Evolutionary conservation across 2,329 filamentous ascomycete genomes (phyloP).

Genomic region (Aureobasidium pullulans): DNA sequence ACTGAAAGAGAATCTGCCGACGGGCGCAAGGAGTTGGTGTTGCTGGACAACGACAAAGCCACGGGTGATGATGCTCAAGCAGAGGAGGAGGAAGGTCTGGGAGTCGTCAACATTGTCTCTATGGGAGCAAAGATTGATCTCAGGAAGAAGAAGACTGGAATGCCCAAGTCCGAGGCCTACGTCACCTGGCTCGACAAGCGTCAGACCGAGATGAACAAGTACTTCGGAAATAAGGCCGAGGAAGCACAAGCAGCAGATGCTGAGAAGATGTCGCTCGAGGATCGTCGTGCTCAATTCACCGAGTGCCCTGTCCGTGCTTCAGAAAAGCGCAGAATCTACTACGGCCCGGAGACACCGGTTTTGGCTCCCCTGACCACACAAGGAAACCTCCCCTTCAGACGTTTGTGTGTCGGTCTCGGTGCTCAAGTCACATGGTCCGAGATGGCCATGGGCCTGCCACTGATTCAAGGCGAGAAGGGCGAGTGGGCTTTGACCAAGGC

Average conservation of each 20-base stretch:
- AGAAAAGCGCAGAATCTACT: constrained; percentile 90
- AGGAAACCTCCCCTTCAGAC: constrained; percentile 89
- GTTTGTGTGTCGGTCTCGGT: constrained; percentile 81
- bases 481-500: constrained; percentile 96
- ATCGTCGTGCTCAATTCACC: constrained; percentile 71
- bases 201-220: constrained; percentile 26
- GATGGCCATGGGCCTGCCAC: constrained; percentile 88
- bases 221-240: constrained; percentile 19
- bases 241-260: constrained; percentile 30
- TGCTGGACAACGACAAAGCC: constrained; percentile 51
- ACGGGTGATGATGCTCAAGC: constrained; percentile 19
- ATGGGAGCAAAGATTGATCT: constrained; percentile 66
- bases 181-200: constrained; percentile 70
- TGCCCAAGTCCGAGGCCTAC: constrained; percentile 68
- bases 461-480: constrained; percentile 80
- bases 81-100: constrained; percentile 42
- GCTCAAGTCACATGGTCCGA: constrained; percentile 94
- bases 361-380: constrained; percentile 95
- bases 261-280: constrained; percentile 41
- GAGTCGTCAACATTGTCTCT: constrained; percentile 68
- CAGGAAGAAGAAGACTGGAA: constrained; percentile 61
- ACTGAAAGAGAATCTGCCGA: constrained; percentile 70
- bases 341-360: constrained; percentile 84
- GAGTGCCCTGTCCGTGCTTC: constrained; percentile 84
- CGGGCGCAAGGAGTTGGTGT: constrained; percentile 72